A percentile compares a stretch with the other conserved stretches of the same genome.
phyloP scores from a whole-genome alignment of 805 yeast genomes.

The Ogataea siamensis region DNA sequence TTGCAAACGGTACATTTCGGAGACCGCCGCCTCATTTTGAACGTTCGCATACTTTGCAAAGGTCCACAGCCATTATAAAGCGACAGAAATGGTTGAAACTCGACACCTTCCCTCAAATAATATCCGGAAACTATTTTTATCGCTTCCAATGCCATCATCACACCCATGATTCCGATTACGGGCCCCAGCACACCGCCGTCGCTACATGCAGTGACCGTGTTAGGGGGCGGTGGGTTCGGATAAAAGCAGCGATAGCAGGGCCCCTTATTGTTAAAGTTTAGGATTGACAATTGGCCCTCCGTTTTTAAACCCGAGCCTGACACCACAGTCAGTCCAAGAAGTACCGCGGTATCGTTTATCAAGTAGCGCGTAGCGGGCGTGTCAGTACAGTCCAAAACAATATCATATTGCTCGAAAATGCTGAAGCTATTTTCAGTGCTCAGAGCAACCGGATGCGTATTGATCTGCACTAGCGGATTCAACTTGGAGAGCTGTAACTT shows the following conservation, averaged over 20 bases:
- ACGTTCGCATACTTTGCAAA: constrained; percentile 61
- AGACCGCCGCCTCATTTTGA: constrained; percentile 76
- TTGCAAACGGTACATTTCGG: constrained; percentile 58
- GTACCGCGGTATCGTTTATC: constrained; percentile 79
- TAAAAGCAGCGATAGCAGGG: constrained; percentile 96
- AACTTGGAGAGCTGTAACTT: constrained; percentile 45
- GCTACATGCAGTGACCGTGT: constrained; percentile 76
- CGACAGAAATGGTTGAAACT: constrained; percentile 66
- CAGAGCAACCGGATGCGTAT: constrained; percentile 51
- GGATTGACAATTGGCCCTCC: constrained; percentile 84
- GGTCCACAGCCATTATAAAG: constrained; percentile 63
- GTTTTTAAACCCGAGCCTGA: constrained; percentile 91
- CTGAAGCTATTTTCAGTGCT: constrained; percentile 57
- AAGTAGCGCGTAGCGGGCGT: constrained; percentile 85
- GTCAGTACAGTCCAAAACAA: constrained; percentile 91
- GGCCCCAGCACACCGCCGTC: constrained; percentile 97
- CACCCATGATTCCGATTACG: constrained; percentile 90
- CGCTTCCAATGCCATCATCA: constrained; percentile 84
- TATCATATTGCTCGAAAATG: constrained; percentile 63
- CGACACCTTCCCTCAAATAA: constrained; percentile 46
- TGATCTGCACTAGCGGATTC: constrained; percentile 66
- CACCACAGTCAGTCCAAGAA: constrained; percentile 66
- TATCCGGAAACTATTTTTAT: constrained; percentile 65
- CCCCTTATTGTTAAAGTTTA: constrained; percentile 63
- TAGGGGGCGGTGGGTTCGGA: constrained; percentile 87